Evolutionary conservation across 768 basidiomycete genomes (phyloP), one percentile per base, ranked within the genome.

Genomic region (Amanita molliuscula): DNA sequence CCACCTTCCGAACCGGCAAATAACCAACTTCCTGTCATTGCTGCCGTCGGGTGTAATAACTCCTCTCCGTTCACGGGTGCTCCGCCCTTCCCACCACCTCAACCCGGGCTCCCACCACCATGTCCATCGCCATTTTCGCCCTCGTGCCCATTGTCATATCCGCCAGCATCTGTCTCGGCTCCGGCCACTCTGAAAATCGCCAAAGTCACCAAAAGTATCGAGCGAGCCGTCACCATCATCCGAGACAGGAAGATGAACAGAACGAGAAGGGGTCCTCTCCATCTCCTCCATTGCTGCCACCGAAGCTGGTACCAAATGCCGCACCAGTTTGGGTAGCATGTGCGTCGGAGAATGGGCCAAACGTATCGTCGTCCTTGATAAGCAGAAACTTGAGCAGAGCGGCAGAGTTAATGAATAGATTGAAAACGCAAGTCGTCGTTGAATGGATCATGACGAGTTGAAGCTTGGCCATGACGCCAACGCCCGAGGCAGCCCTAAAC

Each of bases 291-390:
- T 3, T 10, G 28, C 13, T 16, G 8, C 9, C 42, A n/a, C 15
- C 42, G 4, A 16, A 25, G 8, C 41, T n/a, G 15, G 73, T 20
- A 21, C 20, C 20, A 7, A 40, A 40, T 20, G 18, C 6, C 18
- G 21, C 38, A 11, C 21, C 38, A 11, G 3, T 5, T 35, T 66
- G 65, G 0, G 70, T 58, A 1, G 74, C 73, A 1, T 79, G 72
- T 1, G 79, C 60, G 59, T 88, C 85, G 1, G 87, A 81, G 66
- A 91, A 90, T 5, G 88, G 86, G 2, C 88, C 88, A 62, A 88
- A 87, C n/a, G 67, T 74, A 49, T 84, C 84, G 64, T 85, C 18
- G 16, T 53, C 35, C 41, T 37, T 42, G 20, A 23, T 44, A 50
- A 50, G 31, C 26, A 20, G 26, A 4, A 40, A 13, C 15, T 6